Percentiles rank a stretch among this genome's conserved stretches.
These are phyloP conservation scores for Trichopus zeylanicus DNA, from an alignment of 116 monocot genomes.

Conservation along the genomic window DNA sequence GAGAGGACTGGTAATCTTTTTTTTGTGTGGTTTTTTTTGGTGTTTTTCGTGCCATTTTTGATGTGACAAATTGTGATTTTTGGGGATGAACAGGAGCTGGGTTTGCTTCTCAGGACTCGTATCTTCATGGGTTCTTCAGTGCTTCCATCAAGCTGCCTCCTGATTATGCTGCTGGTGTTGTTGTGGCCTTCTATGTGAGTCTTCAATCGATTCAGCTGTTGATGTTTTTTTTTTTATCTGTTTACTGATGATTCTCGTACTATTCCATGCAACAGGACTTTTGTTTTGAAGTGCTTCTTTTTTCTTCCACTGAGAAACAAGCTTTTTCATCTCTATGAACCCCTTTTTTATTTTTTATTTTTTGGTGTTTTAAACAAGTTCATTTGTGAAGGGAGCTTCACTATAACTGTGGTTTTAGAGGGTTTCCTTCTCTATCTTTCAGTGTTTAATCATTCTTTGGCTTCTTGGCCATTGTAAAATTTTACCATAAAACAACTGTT, in stretches of 20 bases:
- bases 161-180: constrained; percentile 85
- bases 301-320: no score
- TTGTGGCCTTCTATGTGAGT: constrained; percentile 88
- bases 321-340: no score
- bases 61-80: neutral
- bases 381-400: no score
- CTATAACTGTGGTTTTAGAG: no score
- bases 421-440: no score
- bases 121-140: constrained; percentile 82
- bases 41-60: neutral
- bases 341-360: neutral
- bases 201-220: neutral
- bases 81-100: constrained; percentile 50
- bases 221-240: neutral
- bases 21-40: neutral
- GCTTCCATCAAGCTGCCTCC: constrained; percentile 90
- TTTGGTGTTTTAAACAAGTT: neutral
- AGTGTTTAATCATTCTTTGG: no score
- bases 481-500: no score
- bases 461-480: no score
- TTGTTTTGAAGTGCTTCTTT: no score
- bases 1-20: constrained; percentile 51
- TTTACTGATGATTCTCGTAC: no score
- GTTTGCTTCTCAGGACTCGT: constrained; percentile 75
- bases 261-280: neutral